Evolutionary conservation across 306 rosid genomes (phyloP), one percentile per base, ranked within the genome.

Genomic region (Pachyrhizus erosus): DNA sequence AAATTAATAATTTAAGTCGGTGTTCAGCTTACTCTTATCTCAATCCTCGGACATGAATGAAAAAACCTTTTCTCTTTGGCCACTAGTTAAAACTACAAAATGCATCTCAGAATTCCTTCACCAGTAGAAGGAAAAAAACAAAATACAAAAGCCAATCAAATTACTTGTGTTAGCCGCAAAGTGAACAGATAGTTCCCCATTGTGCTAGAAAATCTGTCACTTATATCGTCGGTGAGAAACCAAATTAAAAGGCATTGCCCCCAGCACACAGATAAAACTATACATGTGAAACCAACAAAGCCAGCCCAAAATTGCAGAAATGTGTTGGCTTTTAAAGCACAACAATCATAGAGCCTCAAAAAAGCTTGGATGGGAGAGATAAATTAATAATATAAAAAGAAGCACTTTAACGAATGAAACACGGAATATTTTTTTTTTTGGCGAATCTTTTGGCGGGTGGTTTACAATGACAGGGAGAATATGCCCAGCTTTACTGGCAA

Each of bases 391-490:
- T 45, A 33, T 33, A 34, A 64, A 81, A 67, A 61, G 51, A 66
- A 26, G 3, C 27, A 75, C 84, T 66, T 75, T n/a, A 80, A 67
- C 51, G 51, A 64, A 79, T 78, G 51, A 76, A 75, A 76, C 78
- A 80, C n/a, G 66, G 90, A 87, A 81, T 85, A 74, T 33, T 58
- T 39, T 43, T 58, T 39, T 43, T 80, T 51, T 23, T n/a, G 79
- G 81, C 78, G 82, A 92, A 88, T 83, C 82, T 74, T 55, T 23
- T 64, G 42, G 77, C 48, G 75, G 84, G 71, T 82, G 89, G 88
- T 84, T 82, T 85, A 88, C 92, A 88, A 76, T 85, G 76, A 75
- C n/a, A n/a, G n/a, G 74, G 65, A 69, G 86, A 88, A 91, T 86
- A 87, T 83, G 86, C 84, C 84, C 84, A 88, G 89, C 89, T 88